phyloP scores from a whole-genome alignment of 192 early-diverging fungal genomes.

The Diversispora epigaea region DNA sequence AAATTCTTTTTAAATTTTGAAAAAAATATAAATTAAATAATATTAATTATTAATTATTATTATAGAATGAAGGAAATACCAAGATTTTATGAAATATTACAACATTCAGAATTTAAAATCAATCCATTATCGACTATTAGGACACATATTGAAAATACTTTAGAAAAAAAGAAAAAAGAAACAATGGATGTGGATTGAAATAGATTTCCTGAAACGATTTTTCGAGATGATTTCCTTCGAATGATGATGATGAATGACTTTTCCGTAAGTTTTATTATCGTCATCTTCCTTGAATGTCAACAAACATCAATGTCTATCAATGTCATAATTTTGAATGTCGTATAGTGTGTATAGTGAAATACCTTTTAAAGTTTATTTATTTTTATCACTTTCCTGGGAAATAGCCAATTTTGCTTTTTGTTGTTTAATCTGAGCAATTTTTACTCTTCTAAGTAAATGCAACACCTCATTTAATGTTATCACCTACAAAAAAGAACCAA shows the following conservation, averaged over 20 bases:
- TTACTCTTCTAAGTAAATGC: neutral
- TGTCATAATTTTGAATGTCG: neutral
- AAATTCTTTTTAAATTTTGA: too few species aligned
- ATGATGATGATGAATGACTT: too few species aligned
- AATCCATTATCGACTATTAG: constrained; percentile 71
- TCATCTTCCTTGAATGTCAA: too few species aligned
- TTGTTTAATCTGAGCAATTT: neutral
- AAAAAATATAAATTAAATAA: neutral
- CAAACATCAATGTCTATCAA: neutral
- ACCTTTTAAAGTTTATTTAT: neutral
- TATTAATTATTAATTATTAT: neutral
- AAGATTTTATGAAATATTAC: constrained; percentile 70
- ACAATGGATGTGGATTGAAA: too few species aligned
- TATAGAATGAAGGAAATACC: constrained; percentile 52
- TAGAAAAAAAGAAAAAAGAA: constrained; percentile 32
- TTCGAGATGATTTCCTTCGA: too few species aligned
- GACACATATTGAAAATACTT: constrained; percentile 73
- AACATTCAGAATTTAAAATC: constrained; percentile 68
- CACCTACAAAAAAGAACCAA: neutral
- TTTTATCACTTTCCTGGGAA: too few species aligned
- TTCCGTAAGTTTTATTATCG: too few species aligned
- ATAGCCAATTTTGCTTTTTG: neutral
- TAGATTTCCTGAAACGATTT: too few species aligned
- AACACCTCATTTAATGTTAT: constrained; percentile 1
- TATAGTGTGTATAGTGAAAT: neutral